Percentiles rank a stretch among this genome's conserved stretches.
These are phyloP conservation scores for Microbotryum saponariae DNA, from an alignment of 1,284 basidiomycete genomes.

Conservation along the genomic window DNA sequence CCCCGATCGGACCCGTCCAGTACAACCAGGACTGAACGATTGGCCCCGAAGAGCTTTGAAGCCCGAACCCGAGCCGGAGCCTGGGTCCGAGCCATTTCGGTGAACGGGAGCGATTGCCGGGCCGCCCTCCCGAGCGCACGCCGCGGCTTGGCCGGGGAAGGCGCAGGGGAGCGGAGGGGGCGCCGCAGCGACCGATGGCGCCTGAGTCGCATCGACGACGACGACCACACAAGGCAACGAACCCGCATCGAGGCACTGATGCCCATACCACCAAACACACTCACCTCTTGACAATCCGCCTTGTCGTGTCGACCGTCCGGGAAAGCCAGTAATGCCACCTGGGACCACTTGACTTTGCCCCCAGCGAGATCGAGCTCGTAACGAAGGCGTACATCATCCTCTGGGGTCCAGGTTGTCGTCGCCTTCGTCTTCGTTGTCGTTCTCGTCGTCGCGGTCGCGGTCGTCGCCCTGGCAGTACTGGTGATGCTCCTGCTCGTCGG, in stretches of 20 bases:
- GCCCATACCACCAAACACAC: neutral
- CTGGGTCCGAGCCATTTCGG: too few relatives aligned
- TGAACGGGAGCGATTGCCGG: too few relatives aligned
- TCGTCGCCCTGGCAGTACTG: too few relatives aligned
- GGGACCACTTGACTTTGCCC: constrained; percentile 24
- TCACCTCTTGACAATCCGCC: constrained; percentile 14
- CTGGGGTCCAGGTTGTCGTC: constrained; percentile 3
- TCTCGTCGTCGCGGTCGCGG: too few relatives aligned
- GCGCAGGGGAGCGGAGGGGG: neutral
- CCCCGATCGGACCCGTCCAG: too few relatives aligned
- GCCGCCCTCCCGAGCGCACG: too few relatives aligned
- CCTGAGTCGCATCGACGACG: neutral
- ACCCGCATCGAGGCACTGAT: neutral
- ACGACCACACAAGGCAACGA: neutral
- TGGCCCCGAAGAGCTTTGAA: too few relatives aligned
- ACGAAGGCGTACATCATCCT: constrained; percentile 20
- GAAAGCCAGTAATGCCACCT: constrained; percentile 23
- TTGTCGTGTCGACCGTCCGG: constrained; percentile 28
- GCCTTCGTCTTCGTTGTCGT: too few relatives aligned
- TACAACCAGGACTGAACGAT: too few relatives aligned
- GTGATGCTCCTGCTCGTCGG: too few relatives aligned
- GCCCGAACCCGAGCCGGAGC: too few relatives aligned
- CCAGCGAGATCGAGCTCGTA: constrained; percentile 12
- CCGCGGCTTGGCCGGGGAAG: neutral
- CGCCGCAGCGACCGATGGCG: neutral